A percentile compares a stretch with the other conserved stretches of the same genome.
phyloP scores from a whole-genome alignment of 495 filamentous ascomycete genomes.

The Penicillium canariense region DNA sequence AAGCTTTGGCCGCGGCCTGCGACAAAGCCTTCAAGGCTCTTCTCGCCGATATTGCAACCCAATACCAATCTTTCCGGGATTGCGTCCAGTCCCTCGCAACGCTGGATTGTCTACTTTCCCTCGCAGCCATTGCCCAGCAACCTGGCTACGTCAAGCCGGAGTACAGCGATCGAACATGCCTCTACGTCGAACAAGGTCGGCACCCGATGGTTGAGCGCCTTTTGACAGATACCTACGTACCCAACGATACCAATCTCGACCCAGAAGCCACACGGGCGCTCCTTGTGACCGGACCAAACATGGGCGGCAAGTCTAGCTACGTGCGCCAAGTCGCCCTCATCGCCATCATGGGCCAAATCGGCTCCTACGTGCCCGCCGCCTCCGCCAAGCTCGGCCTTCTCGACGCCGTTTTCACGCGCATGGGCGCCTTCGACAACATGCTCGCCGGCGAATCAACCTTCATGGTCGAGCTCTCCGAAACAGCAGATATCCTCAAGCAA shows the following conservation, averaged over 20 bases:
- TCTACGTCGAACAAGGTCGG: slow-evolving; percentile 72
- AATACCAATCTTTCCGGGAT: slow-evolving; percentile 88
- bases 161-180: slow-evolving; percentile 66
- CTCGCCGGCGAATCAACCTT: slow-evolving; percentile 94
- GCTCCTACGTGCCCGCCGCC: slow-evolving; percentile 85
- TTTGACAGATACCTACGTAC: slow-evolving; percentile 83
- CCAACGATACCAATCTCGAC: slow-evolving; percentile 75
- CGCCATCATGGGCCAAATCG: slow-evolving; percentile 90
- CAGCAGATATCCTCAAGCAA: slow-evolving; percentile 82
- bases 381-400: slow-evolving; percentile 74
- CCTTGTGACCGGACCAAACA: slow-evolving; percentile 94
- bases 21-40: slow-evolving; percentile 76
- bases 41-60: slow-evolving; percentile 66
- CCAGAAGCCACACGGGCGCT: slow-evolving; percentile 66
- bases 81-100: slow-evolving; percentile 81
- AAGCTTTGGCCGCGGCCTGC: slow-evolving; percentile 87
- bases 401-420: slow-evolving; percentile 92
- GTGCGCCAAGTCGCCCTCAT: slow-evolving; percentile 90
- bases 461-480: slow-evolving; percentile 96
- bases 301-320: slow-evolving; percentile 96
- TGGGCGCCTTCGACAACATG: slow-evolving; percentile 97
- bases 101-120: slow-evolving; percentile 85
- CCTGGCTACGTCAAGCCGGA: slow-evolving; percentile 89
- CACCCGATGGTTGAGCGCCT: slow-evolving; percentile 98
- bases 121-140: slow-evolving; percentile 76